Percentiles rank a stretch among this genome's conserved stretches.
Conservation (phyloP, 2,329 filamentous ascomycete genomes). For the Piedraia hortae region DNA sequence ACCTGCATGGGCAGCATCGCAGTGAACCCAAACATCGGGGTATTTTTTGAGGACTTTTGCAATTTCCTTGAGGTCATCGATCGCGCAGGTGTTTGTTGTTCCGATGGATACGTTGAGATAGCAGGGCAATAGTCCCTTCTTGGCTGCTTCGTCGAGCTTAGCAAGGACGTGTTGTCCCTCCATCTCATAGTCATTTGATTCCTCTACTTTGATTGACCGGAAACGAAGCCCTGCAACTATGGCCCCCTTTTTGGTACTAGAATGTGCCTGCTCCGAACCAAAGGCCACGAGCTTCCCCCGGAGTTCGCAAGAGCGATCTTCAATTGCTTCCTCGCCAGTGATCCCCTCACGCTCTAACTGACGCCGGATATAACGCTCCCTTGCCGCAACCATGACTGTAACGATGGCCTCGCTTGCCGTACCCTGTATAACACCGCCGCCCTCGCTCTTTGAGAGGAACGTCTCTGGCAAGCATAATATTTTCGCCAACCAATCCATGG, state of each 20-base stretch:
- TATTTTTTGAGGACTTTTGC: constrained; percentile 26
- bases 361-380: constrained; percentile 47
- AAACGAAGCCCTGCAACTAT: constrained; percentile 67
- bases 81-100: constrained; percentile 65
- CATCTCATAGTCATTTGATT: constrained; percentile 40
- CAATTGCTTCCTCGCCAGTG: constrained; percentile 25
- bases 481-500: constrained; percentile 73
- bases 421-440: constrained; percentile 85
- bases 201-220: constrained; percentile 34
- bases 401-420: constrained; percentile 69
- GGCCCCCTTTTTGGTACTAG: constrained; percentile 63
- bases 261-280: constrained; percentile 55
- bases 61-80: constrained; percentile 55
- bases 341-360: constrained; percentile 25
- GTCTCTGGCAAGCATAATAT: constrained; percentile 44
- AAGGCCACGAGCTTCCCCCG: constrained; percentile 52
- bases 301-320: constrained; percentile 40
- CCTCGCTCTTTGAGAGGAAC: constrained; percentile 45
- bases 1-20: constrained; percentile 82
- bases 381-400: constrained; percentile 62
- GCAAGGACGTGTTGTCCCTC: constrained; percentile 33
- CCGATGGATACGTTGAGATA: constrained; percentile 65
- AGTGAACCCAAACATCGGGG: constrained; percentile 58
- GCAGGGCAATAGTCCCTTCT: constrained; percentile 52
- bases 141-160: constrained; percentile 36